Percentiles rank a stretch among this genome's conserved stretches.
These are phyloP conservation scores for Dioszegia hungarica DNA, from an alignment of 768 basidiomycete species.

Conservation along the genomic window DNA sequence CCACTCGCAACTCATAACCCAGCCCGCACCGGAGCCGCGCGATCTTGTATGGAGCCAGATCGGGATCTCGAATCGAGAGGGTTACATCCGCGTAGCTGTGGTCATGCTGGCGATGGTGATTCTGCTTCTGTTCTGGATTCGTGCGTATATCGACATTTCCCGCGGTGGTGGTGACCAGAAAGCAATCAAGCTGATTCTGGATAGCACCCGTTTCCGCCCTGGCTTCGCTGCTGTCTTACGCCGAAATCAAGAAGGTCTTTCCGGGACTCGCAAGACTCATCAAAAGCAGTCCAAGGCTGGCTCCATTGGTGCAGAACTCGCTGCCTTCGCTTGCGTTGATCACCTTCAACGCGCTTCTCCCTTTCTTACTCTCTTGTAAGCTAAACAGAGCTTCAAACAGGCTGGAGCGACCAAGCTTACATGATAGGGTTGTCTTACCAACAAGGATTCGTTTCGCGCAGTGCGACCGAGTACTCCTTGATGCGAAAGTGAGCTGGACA, in stretches of 20 bases:
- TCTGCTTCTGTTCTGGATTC: slow-evolving; percentile 81
- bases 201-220: slow-evolving; percentile 79
- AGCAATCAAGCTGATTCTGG: too few species aligned
- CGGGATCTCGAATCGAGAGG: slow-evolving; percentile 58
- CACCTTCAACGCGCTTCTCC: slow-evolving; percentile 77
- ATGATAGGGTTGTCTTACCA: slow-evolving; percentile 67
- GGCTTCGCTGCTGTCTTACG: slow-evolving; percentile 80
- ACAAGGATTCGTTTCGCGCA: slow-evolving; percentile 85
- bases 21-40: slow-evolving; percentile 83
- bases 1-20: slow-evolving; percentile 64
- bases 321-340: slow-evolving; percentile 88
- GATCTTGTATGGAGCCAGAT: slow-evolving; percentile 95
- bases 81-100: slow-evolving; percentile 64
- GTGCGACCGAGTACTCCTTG: slow-evolving; percentile 88
- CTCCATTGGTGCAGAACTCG: slow-evolving; percentile 89
- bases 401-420: neutral
- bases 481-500: slow-evolving; percentile 81
- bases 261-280: slow-evolving; percentile 85
- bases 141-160: too few species aligned
- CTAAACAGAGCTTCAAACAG: too few species aligned
- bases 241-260: slow-evolving; percentile 82
- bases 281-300: slow-evolving; percentile 61
- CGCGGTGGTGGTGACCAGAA: too few species aligned
- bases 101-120: slow-evolving; percentile 66
- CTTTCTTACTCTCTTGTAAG: slow-evolving; percentile 81